phyloP scores from a whole-genome alignment of 1,284 basidiomycete genomes.

The Ganoderma resinaceum region DNA sequence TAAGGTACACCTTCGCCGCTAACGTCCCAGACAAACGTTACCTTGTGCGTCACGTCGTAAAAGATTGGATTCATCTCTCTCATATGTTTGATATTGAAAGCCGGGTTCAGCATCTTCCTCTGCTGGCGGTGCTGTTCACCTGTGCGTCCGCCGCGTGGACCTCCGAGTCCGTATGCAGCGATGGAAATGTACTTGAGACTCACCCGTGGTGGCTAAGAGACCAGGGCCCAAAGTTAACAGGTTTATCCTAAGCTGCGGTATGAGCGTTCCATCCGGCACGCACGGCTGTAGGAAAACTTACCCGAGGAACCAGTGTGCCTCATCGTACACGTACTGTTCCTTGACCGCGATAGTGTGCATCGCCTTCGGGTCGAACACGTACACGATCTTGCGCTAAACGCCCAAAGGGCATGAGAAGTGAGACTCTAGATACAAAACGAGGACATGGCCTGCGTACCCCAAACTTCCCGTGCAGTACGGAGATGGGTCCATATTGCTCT shows the following conservation, averaged over 20 bases:
- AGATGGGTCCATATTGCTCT: constrained; percentile 19
- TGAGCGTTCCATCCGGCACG: not conserved
- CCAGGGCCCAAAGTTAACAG: constrained; percentile 15
- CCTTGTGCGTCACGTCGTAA: constrained; percentile 12
- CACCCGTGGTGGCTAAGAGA: constrained; percentile 16
- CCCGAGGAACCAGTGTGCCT: constrained; percentile 23
- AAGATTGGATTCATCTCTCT: constrained; percentile 24
- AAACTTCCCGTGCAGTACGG: constrained; percentile 15
- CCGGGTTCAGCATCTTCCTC: constrained; percentile 25
- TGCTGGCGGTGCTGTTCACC: constrained; percentile 21
- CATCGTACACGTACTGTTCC: constrained; percentile 41
- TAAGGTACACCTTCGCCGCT: not conserved
- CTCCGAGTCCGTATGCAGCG: not conserved
- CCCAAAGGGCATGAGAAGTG: not conserved
- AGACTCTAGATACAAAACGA: too few species aligned
- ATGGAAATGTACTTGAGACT: not conserved
- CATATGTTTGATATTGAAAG: constrained; percentile 22
- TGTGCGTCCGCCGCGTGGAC: not conserved
- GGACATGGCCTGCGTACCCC: constrained; percentile 6
- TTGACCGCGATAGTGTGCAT: constrained; percentile 41
- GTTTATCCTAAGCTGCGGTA: constrained; percentile 5
- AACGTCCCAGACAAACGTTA: not conserved
- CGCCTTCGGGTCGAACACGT: constrained; percentile 38
- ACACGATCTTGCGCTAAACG: constrained; percentile 23
- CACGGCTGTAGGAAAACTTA: not conserved